Evolutionary conservation across 1,139 yeast species (phyloP), one percentile per base, ranked within the genome.

Genomic region (Meyerozyma carpophila): DNA sequence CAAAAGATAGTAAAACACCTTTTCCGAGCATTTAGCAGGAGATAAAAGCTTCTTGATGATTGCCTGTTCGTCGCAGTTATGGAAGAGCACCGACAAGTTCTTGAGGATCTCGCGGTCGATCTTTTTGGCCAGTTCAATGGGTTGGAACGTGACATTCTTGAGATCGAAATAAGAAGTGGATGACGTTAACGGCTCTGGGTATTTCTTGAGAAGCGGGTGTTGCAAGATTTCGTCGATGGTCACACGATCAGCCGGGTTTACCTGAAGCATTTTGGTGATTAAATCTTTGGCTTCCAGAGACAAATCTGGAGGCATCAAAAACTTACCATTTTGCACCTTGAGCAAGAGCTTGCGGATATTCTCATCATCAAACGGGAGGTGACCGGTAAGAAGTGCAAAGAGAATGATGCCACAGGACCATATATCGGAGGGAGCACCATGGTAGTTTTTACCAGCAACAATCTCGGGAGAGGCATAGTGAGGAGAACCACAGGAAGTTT

Each of bases 401-500:
- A 93, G 70, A 44, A 93, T 93, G 52, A 93, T 89, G 51, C 98
- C 98, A 66, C 98, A 93, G 9, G 97, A 90, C 99, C 99, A 93
- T 43, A 93, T 93, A 64, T 93, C 99, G 32, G 95, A 84, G 26
- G 96, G 97, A 16, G 96, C 93, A 13, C 98, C 98, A 60, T 93
- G 98, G 62, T 93, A 93, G 48, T 82, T 87, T 51, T 84, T 80
- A 39, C 98, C 98, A 9, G 96, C 88, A 3, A 93, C 97, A 52
- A 93, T 93, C 63, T 93, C 98, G 0, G 98, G 98, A 11, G 96
- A 88, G 1, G 98, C 98, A 65, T 93, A 93, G 65, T 94, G 98
- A 20, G 98, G 98, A 20, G 97, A 89, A 1, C 99, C 99, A 66
- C 99, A 93, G 28, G 95, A 84, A 1, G 98, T 93, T 62, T 93